Conservation (phyloP, 345 rosid species). For the Linum trigynum region DNA sequence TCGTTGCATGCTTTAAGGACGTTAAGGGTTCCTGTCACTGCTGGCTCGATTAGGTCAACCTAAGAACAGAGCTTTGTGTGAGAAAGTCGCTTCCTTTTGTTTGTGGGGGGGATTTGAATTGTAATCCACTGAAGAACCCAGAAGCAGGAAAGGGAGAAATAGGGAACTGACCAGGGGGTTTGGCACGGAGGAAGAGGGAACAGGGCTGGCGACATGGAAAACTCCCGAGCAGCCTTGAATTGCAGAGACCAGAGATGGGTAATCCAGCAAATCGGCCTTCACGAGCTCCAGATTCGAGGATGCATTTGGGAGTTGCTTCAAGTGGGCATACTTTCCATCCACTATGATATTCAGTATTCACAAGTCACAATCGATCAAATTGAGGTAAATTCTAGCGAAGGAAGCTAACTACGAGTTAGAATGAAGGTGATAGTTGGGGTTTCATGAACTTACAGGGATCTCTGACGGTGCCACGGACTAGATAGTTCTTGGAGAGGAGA, state of each 20-base stretch:
- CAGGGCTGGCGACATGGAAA: slow-evolving; percentile 12
- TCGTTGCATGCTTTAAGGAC: slow-evolving; percentile 25
- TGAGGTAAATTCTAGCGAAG: no score
- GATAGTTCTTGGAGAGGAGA: no score
- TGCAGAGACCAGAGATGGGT: slow-evolving; percentile 18
- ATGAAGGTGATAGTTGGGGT: neutral
- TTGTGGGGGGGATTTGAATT: neutral
- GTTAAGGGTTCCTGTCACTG: slow-evolving; percentile 27
- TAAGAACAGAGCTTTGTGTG: neutral
- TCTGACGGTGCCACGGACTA: no score
- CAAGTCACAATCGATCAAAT: no score
- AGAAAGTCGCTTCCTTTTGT: neutral
- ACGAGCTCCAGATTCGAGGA: slow-evolving; percentile 27
- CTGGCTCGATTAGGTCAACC: slow-evolving; percentile 24
- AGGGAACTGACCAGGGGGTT: slow-evolving; percentile 18
- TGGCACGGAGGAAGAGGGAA: slow-evolving; percentile 4
- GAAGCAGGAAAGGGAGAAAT: neutral
- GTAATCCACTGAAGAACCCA: neutral
- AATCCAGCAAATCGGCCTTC: slow-evolving; percentile 31
- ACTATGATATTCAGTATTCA: no score
- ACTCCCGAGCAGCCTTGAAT: slow-evolving; percentile 25
- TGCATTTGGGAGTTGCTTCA: slow-evolving; percentile 20
- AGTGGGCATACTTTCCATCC: slow-evolving; percentile 21
- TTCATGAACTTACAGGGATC: no score
- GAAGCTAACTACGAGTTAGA: no score